Conservation (phyloP, 208 protist species). For the Crithidia sp. region DNA sequence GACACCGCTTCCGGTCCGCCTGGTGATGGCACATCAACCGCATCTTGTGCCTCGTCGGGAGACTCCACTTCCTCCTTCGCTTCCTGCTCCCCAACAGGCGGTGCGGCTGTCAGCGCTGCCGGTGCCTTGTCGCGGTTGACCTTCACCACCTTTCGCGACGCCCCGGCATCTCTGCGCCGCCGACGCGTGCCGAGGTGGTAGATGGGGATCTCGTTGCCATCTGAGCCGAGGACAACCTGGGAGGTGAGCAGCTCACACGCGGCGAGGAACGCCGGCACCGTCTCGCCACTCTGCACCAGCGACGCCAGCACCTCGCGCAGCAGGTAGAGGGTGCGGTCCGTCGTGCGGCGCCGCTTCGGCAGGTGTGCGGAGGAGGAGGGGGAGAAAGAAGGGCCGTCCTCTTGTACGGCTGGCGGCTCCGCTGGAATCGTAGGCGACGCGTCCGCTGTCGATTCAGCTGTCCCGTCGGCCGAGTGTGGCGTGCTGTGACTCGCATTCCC, state of each 20-base stretch:
- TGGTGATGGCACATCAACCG: too few relatives aligned
- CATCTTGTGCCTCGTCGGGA: too few relatives aligned
- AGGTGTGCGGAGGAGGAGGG: neutral
- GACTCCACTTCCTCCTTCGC: too few relatives aligned
- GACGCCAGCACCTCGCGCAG: conserved; percentile 73
- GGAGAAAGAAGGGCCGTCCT: neutral
- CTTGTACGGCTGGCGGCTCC: neutral
- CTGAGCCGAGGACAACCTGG: conserved; percentile 57
- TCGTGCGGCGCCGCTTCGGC: conserved; percentile 42
- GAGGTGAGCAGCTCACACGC: conserved; percentile 67
- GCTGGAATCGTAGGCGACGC: neutral
- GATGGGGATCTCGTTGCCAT: conserved; percentile 71
- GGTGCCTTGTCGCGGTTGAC: conserved; percentile 47
- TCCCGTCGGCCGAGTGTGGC: neutral
- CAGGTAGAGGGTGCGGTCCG: conserved; percentile 78
- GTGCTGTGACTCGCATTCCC: neutral
- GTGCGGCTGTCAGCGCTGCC: neutral
- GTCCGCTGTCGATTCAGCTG: neutral
- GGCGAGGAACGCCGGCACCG: conserved; percentile 82
- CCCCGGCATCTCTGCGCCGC: conserved; percentile 54
- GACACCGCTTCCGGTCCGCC: too few relatives aligned
- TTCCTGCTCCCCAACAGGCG: too few relatives aligned
- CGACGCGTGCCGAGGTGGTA: conserved; percentile 78
- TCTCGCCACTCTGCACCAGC: conserved; percentile 66
- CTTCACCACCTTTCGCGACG: conserved; percentile 53